Evolutionary conservation across 164 flowering plant genomes (phyloP).

Genomic region (Houttuynia cordata): DNA sequence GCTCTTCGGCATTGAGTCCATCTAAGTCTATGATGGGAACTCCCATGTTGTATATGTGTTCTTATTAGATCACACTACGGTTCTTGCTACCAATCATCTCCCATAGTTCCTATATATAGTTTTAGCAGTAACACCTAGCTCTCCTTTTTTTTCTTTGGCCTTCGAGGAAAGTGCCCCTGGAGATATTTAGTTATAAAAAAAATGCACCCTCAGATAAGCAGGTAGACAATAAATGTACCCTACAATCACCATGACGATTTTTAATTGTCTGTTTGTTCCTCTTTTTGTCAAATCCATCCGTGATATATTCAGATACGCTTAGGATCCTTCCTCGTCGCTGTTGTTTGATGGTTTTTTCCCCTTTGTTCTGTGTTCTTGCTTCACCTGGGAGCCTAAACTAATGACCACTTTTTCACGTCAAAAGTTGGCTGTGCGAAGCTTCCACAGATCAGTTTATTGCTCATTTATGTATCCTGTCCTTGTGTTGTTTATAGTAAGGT

Average conservation of each 20-base stretch:
- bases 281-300: background rate
- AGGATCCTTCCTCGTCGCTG: background rate
- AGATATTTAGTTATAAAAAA: no score
- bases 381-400: background rate
- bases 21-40: constrained; percentile 49
- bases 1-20: constrained; percentile 24
- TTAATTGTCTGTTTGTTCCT: background rate
- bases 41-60: constrained; percentile 23
- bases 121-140: no score
- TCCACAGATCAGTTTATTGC: background rate
- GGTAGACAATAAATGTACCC: background rate
- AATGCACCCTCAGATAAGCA: background rate
- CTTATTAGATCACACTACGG: background rate
- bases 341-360: no score
- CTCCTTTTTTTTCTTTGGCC: no score
- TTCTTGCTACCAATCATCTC: background rate
- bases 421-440: background rate
- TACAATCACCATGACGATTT: background rate
- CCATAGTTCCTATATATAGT: background rate
- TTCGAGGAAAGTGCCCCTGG: background rate
- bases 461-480: background rate
- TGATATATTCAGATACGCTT: background rate
- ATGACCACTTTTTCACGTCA: background rate
- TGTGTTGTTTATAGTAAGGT: background rate
- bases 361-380: no score